Evolutionary conservation across 2,329 filamentous ascomycete genomes (phyloP), one percentile per base, ranked within the genome.

Genomic region (Neophaeococcomyces aloes): DNA sequence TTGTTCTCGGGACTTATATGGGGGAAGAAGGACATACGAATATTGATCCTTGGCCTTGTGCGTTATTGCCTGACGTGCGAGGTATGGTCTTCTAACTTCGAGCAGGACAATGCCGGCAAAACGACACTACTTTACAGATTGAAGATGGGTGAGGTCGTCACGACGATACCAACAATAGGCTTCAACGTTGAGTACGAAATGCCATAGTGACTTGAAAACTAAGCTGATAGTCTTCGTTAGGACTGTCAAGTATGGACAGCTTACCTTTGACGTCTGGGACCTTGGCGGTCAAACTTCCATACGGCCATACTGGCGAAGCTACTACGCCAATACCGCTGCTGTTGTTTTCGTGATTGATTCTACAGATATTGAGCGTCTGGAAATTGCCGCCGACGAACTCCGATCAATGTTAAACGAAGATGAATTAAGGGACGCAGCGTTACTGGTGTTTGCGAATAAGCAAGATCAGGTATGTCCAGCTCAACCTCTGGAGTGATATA

Each of bases 251-350:
- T 98, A 98, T 74, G 89, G 89, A 65, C 96, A 95, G 63, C 76
- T 98, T 50, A 94, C 95, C 65, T 94, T 98, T 65, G 96, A 96
- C 61, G 91, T 98, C 59, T 98, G 91, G 91, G 89, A 96, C 70
- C 75, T 96, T 37, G 89, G 91, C 60, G 91, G 91, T 30, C 91
- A 98, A 72, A 98, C 91, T n/a, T 93, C 84, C 55, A 98, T 98
- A 63, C 79, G 91, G 54, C 91, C 91, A 2, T 98, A 98, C 71
- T 98, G 91, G 91, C 79, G 91, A 64, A 98, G 91, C 70, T 98
- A 98, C 74, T 98, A 96, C 62, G 86, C 88, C 61, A 96, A 98
- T 70, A 98, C 91, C 1, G 89, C 91, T 23, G 91, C 91, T 14
- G 91, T 98, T 54, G 89, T 98, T 59, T 98, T 98, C 70, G 91